Percentiles rank a stretch among this genome's conserved stretches.
Conservation (phyloP, 768 basidiomycete species). For the Lactarius quietus region DNA sequence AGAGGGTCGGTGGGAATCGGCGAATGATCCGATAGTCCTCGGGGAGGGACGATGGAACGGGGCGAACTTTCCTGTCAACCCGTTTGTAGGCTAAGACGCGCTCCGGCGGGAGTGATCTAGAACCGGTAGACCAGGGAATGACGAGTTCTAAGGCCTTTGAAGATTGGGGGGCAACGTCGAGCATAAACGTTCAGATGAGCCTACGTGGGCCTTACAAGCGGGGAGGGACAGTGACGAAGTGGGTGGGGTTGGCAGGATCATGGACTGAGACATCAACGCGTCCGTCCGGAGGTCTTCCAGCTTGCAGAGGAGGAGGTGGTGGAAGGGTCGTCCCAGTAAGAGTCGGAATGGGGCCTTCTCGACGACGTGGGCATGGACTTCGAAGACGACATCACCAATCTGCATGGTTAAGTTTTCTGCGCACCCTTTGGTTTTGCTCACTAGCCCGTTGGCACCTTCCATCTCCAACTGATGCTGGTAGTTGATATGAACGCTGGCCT, state of each 20-base stretch:
- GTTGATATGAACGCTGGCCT: background rate
- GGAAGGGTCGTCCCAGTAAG: background rate
- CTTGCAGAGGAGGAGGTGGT: background rate
- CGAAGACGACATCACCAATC: background rate
- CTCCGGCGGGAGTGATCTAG: too few relatives aligned
- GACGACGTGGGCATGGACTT: background rate
- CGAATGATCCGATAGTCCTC: too few relatives aligned
- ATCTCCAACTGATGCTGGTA: too few relatives aligned
- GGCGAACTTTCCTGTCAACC: too few relatives aligned
- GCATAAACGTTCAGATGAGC: too few relatives aligned
- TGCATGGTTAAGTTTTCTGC: background rate
- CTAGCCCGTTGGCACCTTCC: background rate
- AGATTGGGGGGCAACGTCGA: too few relatives aligned
- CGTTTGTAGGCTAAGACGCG: too few relatives aligned
- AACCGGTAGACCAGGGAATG: too few relatives aligned
- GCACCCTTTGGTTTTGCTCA: background rate
- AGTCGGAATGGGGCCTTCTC: background rate
- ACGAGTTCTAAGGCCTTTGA: too few relatives aligned
- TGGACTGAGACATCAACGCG: background rate
- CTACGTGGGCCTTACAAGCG: too few relatives aligned
- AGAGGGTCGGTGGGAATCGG: too few relatives aligned
- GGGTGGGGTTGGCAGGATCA: background rate
- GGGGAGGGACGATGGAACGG: too few relatives aligned
- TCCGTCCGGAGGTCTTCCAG: background rate
- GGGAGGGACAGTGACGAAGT: background rate